Evolutionary conservation across 129 eudicot genomes (phyloP).

Genomic region (Saussurea involucrata): DNA sequence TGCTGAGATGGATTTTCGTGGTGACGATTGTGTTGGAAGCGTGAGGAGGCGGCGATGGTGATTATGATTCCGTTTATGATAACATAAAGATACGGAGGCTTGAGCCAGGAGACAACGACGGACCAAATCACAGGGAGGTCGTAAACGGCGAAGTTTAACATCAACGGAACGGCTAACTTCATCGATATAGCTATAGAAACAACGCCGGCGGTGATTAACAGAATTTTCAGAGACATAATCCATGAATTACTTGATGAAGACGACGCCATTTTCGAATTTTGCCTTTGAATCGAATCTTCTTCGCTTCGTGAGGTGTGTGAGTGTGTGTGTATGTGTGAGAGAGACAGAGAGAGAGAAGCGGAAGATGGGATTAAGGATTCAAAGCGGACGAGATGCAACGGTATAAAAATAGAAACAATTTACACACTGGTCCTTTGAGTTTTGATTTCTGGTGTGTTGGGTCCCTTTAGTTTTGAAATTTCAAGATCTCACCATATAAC

Average conservation of each 20-base stretch:
- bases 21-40: conserved; percentile 33
- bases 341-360: background rate
- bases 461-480: conserved; percentile 2
- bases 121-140: conserved; percentile 51
- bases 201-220: conserved; percentile 43
- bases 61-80: conserved; percentile 72
- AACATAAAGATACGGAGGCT: conserved; percentile 75
- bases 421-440: background rate
- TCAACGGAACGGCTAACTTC: conserved; percentile 37
- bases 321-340: conserved; percentile 14
- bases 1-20: conserved; percentile 16
- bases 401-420: conserved; percentile 5
- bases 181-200: conserved; percentile 37
- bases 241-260: conserved; percentile 22
- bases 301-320: conserved; percentile 2
- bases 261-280: conserved; percentile 18
- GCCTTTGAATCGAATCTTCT: background rate
- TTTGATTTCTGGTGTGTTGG: background rate
- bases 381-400: conserved; percentile 1
- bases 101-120: conserved; percentile 37
- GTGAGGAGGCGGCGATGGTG: conserved; percentile 62
- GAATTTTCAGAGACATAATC: conserved; percentile 35
- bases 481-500: background rate
- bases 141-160: conserved; percentile 23
- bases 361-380: background rate